Conservation (phyloP, 768 basidiomycete species). For the Gloeopeniophorella convolvens region DNA sequence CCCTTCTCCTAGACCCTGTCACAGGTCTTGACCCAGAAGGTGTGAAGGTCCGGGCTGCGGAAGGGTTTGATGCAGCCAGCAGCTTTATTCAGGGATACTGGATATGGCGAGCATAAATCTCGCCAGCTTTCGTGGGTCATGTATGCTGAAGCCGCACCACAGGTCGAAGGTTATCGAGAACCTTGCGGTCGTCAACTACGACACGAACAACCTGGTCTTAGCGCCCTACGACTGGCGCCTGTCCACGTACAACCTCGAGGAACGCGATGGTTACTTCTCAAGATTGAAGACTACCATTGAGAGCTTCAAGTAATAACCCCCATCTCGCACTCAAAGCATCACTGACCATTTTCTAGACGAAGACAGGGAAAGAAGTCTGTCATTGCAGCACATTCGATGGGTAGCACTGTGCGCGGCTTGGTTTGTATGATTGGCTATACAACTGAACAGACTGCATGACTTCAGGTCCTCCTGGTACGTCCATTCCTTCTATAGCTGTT, state of each 20-base stretch:
- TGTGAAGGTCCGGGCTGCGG: conserved; percentile 83
- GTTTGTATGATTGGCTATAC: not conserved
- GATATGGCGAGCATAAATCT: conserved; percentile 58
- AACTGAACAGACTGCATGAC: not conserved
- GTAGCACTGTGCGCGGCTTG: conserved; percentile 53
- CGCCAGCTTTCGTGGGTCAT: too few relatives aligned
- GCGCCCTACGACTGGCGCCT: conserved; percentile 91
- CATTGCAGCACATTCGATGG: conserved; percentile 83
- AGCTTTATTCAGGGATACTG: conserved; percentile 88
- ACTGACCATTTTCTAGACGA: conserved; percentile 33
- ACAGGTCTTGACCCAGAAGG: conserved; percentile 88
- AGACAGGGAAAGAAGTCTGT: conserved; percentile 76
- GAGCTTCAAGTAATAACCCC: conserved; percentile 48
- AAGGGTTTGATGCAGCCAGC: conserved; percentile 87
- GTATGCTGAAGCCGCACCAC: too few relatives aligned
- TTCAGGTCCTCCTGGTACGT: conserved; percentile 41
- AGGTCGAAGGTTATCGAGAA: conserved; percentile 95
- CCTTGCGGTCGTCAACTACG: conserved; percentile 87
- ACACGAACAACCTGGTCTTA: conserved; percentile 79
- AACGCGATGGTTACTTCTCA: conserved; percentile 85
- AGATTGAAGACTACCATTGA: conserved; percentile 79
- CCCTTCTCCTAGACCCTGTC: conserved; percentile 84
- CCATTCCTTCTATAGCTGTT: not conserved
- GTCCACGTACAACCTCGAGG: conserved; percentile 86
- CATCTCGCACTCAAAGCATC: not conserved